phyloP scores from a whole-genome alignment of 208 protist species.

The Acanthamoeba royreba region DNA sequence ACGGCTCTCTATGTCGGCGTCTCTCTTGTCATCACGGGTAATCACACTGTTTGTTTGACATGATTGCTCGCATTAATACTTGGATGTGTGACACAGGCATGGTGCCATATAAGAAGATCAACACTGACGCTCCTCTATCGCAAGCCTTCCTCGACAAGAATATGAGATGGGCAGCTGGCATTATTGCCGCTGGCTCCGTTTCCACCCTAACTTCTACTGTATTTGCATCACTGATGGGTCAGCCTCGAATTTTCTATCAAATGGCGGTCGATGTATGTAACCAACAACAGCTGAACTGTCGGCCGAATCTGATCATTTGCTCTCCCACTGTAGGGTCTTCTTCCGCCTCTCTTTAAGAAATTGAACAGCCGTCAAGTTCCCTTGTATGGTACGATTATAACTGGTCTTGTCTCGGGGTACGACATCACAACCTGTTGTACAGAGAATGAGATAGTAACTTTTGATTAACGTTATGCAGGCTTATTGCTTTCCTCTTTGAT shows the following conservation, averaged over 20 bases:
- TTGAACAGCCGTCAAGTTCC: constrained; percentile 46
- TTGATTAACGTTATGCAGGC: not conserved
- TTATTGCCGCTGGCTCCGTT: constrained; percentile 12
- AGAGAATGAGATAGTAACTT: not conserved
- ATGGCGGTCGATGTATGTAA: constrained; percentile 59
- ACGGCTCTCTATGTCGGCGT: constrained; percentile 60
- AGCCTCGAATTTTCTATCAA: constrained; percentile 65
- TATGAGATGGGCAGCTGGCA: constrained; percentile 42
- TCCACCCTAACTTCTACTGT: constrained; percentile 57
- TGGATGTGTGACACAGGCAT: constrained; percentile 40
- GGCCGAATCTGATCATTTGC: not conserved
- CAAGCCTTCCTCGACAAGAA: constrained; percentile 31
- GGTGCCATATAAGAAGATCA: constrained; percentile 26
- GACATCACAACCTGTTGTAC: not conserved
- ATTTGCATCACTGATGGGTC: constrained; percentile 56
- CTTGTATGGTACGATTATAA: constrained; percentile 57
- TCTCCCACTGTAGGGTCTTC: constrained; percentile 37
- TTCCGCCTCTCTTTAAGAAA: constrained; percentile 40
- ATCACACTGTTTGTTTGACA: not conserved
- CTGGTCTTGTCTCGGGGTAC: not conserved
- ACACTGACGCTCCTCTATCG: constrained; percentile 41
- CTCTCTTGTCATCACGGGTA: constrained; percentile 42
- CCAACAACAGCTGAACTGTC: not conserved
- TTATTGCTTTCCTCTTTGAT: constrained; percentile 54
- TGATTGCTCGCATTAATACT: not conserved